Percentiles rank a stretch among this genome's conserved stretches.
These are phyloP conservation scores for Metschnikowia anglica DNA, from an alignment of 805 yeast genomes.

Conservation along the genomic window DNA sequence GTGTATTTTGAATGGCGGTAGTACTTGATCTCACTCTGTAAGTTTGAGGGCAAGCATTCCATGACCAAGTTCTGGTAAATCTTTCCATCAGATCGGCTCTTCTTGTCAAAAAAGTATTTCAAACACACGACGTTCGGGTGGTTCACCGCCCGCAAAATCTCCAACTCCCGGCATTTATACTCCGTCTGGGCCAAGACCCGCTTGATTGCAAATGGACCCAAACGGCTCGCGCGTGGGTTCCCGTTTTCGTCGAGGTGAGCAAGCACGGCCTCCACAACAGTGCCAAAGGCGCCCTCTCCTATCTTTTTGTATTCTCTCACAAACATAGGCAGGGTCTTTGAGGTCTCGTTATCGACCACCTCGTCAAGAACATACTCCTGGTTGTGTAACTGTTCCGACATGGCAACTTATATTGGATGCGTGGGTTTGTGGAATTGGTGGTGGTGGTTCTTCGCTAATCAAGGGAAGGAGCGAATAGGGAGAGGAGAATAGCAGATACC, in stretches of 20 bases:
- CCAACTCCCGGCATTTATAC: conserved; percentile 78
- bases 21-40: conserved; percentile 72
- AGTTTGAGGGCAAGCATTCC: conserved; percentile 83
- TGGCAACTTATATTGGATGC: background rate
- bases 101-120: conserved; percentile 69
- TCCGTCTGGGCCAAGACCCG: conserved; percentile 87
- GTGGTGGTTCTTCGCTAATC: no score
- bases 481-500: no score
- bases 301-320: conserved; percentile 70
- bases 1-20: conserved; percentile 60
- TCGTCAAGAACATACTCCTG: conserved; percentile 38
- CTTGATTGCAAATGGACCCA: conserved; percentile 82
- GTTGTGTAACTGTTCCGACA: conserved; percentile 9
- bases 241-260: conserved; percentile 31
- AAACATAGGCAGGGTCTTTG: conserved; percentile 57
- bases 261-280: conserved; percentile 72
- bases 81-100: conserved; percentile 59
- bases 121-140: conserved; percentile 79
- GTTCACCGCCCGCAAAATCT: conserved; percentile 67
- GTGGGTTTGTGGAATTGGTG: no score
- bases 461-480: no score
- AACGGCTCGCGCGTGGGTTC: conserved; percentile 40
- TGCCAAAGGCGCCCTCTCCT: conserved; percentile 87
- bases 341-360: conserved; percentile 61
- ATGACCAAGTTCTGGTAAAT: conserved; percentile 78